These are phyloP conservation scores for Boletus speciosus DNA, from an alignment of 768 basidiomycete genomes.

Conservation along the genomic window DNA sequence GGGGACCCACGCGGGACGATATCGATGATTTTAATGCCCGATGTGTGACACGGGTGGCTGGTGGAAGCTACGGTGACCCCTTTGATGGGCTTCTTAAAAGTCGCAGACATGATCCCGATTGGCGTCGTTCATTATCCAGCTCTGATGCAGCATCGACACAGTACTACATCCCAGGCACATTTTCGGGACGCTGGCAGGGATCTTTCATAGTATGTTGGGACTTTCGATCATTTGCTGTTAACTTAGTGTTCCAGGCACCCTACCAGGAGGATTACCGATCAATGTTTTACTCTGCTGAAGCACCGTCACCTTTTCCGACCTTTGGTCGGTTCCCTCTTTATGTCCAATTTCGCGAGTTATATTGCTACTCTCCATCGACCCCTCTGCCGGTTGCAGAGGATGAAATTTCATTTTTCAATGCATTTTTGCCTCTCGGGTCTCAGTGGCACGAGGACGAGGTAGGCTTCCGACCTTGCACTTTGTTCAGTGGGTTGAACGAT, in stretches of 20 bases:
- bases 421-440: slow-evolving; percentile 44
- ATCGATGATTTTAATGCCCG: slow-evolving; percentile 40
- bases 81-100: slow-evolving; percentile 24
- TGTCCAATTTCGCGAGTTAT: slow-evolving; percentile 47
- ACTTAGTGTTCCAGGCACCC: slow-evolving; percentile 34
- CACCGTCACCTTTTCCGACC: slow-evolving; percentile 34
- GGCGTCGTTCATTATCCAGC: slow-evolving; percentile 22
- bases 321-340: slow-evolving; percentile 47
- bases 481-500: neutral
- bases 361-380: slow-evolving; percentile 33
- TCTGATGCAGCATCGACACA: neutral
- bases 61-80: slow-evolving; percentile 17
- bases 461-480: neutral
- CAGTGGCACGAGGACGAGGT: slow-evolving; percentile 34
- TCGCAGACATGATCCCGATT: slow-evolving; percentile 30
- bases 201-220: slow-evolving; percentile 41
- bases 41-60: slow-evolving; percentile 40
- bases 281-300: slow-evolving; percentile 34
- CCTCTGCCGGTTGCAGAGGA: slow-evolving; percentile 36
- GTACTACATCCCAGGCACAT: slow-evolving; percentile 41
- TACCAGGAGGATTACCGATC: slow-evolving; percentile 36
- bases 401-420: slow-evolving; percentile 38
- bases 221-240: neutral
- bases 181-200: slow-evolving; percentile 50
- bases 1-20: slow-evolving; percentile 48